Base-by-base conservation (phyloP, 495 filamentous ascomycete genomes). In the Astrothelium subdiscretum region DNA sequence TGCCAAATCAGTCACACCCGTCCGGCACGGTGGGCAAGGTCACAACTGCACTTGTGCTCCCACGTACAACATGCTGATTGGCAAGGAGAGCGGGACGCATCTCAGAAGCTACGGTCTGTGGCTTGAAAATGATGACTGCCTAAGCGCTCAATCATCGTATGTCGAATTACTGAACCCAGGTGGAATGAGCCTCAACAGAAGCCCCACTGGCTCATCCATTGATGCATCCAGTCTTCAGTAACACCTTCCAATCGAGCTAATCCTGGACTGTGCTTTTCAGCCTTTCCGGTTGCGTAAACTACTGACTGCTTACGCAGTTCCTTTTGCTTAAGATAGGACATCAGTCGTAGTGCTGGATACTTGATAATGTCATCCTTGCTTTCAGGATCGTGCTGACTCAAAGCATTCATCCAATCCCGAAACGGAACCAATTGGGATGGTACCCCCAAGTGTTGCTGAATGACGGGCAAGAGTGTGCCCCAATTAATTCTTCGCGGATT, bases 401-500 rank as follows among this genome's bases (percentile, higher is more conserved):
- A 31, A 13, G 12, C 20, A 4, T 40, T 22, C 2, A 60, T 48
- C 62, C 62, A 64, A 18, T 60, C 8, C 38, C 22, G 57, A 27
- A 64, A 51, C 12, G 54, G 24, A 20, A 60, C 54, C 13, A 62
- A 22, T 38, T 38, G 35, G 35, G 6, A 38, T 15, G 35, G 35
- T 38, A 15, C 15, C 15, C 15, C 6, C 35, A 38, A 38, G 35
- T 15, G 6, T 6, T 6, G 6, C 32, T 35, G 3, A 11, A 63
- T 29, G 22, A 32, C 22, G 6, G 62, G 59, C 5, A 58, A n/a
- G 24, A 62, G 22, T 12, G 35, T 13, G 6, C n/a, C 24, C 59
- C 63, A 62, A 44, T 27, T 57, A 2, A 32, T 48, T 2, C 2
- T 59, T 18, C 24, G 22, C 8, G 63, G 63, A 38, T 65, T 65